A percentile compares a stretch with the other conserved stretches of the same genome.
Conservation (phyloP, 805 yeast species). For the Wickerhamomyces bovis region DNA sequence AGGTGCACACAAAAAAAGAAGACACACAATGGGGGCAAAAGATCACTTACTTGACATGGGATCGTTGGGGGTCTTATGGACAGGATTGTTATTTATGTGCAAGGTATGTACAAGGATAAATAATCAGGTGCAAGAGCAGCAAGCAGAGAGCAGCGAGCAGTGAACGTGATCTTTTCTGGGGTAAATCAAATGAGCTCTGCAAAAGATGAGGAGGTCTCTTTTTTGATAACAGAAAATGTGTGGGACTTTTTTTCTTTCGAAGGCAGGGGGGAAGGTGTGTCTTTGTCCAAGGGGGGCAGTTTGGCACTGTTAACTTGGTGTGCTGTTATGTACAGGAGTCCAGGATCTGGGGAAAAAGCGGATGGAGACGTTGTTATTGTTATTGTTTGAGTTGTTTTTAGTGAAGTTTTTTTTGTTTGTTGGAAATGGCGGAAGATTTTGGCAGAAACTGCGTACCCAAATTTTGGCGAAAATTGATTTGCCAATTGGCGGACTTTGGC, state of each 20-base stretch:
- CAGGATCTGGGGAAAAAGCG: background rate
- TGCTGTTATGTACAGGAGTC: conserved; percentile 8
- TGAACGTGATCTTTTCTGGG: background rate
- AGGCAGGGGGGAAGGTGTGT: too few relatives aligned
- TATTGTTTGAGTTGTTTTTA: background rate
- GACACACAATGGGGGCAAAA: background rate
- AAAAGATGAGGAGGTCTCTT: too few relatives aligned
- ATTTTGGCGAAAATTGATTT: too few relatives aligned
- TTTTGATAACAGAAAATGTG: background rate
- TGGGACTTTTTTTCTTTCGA: too few relatives aligned
- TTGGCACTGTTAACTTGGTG: background rate
- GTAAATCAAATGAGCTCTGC: background rate
- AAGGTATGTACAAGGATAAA: background rate
- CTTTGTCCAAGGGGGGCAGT: conserved; percentile 4
- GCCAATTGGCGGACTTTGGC: background rate
- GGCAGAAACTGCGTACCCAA: background rate
- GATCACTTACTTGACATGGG: background rate
- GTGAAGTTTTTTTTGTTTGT: background rate
- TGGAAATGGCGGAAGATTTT: background rate
- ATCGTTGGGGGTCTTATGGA: background rate
- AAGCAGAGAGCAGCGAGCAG: too few relatives aligned
- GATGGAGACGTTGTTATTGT: background rate
- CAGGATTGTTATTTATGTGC: background rate
- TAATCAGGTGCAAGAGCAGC: background rate
- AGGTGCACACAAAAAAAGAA: background rate